Percentiles rank a stretch among this genome's conserved stretches.
These are phyloP conservation scores for Macadamia integrifolia DNA, from an alignment of 164 flowering plant species.

Conservation along the genomic window DNA sequence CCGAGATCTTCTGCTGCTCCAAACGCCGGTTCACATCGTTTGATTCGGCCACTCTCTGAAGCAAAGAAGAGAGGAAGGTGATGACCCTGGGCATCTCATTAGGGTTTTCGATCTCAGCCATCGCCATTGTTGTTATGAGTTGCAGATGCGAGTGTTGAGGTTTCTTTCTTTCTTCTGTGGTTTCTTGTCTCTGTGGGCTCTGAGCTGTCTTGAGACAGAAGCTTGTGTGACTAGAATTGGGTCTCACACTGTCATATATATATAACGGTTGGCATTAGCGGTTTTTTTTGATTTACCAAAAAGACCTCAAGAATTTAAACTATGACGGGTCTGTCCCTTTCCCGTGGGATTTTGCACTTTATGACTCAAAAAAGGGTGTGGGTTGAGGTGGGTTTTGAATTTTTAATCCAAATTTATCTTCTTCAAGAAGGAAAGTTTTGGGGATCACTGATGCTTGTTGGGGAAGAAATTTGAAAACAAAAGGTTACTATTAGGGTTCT, in stretches of 20 bases:
- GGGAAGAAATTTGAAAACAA: too few relatives aligned
- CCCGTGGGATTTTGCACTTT: too few relatives aligned
- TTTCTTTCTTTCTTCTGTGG: not conserved
- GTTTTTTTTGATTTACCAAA: not conserved
- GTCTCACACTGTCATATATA: not conserved
- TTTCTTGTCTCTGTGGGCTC: not conserved
- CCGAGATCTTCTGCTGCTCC: constrained; percentile 25
- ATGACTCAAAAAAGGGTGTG: too few relatives aligned
- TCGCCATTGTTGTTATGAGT: too few relatives aligned
- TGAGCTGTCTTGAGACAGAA: constrained; percentile 7
- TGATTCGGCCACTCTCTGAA: constrained; percentile 32
- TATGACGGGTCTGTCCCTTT: too few relatives aligned
- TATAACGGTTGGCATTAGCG: constrained; percentile 11
- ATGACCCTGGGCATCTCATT: constrained; percentile 26
- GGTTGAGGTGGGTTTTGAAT: too few relatives aligned
- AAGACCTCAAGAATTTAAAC: not conserved
- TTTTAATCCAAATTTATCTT: too few relatives aligned
- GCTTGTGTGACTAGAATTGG: not conserved
- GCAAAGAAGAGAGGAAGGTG: constrained; percentile 30
- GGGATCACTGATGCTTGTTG: too few relatives aligned
- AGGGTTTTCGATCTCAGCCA: constrained; percentile 7
- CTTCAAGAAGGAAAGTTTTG: too few relatives aligned
- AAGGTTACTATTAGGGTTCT: too few relatives aligned
- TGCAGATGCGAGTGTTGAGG: not conserved
- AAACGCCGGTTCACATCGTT: constrained; percentile 22